phyloP scores from a whole-genome alignment of 305 asterid species.

The Fraxinus albicans region DNA sequence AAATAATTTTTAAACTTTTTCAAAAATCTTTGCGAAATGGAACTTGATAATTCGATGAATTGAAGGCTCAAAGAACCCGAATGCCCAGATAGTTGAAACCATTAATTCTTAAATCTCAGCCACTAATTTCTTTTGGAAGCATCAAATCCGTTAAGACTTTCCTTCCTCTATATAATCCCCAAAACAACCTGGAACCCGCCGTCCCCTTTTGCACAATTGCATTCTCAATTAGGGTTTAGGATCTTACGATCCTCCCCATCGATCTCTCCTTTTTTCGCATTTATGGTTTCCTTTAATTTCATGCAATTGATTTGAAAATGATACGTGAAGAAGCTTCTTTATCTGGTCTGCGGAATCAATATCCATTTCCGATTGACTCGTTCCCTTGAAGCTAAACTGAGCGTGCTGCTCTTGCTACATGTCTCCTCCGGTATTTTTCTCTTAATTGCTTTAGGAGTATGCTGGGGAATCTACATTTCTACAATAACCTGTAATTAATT shows the following conservation, averaged over 20 bases:
- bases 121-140: neutral
- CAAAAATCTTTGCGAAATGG: neutral
- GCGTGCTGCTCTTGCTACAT: neutral
- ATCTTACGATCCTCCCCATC: neutral
- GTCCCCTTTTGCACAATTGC: neutral
- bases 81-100: neutral
- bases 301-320: neutral
- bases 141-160: neutral
- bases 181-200: neutral
- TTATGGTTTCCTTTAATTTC: neutral
- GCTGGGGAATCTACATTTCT: neutral
- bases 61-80: neutral
- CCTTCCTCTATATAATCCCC: neutral
- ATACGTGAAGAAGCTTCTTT: neutral
- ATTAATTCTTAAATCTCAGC: neutral
- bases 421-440: neutral
- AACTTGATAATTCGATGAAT: neutral
- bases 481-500: neutral
- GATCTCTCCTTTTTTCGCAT: neutral
- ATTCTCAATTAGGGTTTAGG: neutral
- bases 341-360: slow-evolving; percentile 1
- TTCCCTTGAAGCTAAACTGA: slow-evolving; percentile 11
- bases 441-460: neutral
- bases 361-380: slow-evolving; percentile 5
- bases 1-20: too few species aligned